A percentile compares a stretch with the other conserved stretches of the same genome.
Conservation (phyloP, 345 rosid species). For the Reutealis trisperma region DNA sequence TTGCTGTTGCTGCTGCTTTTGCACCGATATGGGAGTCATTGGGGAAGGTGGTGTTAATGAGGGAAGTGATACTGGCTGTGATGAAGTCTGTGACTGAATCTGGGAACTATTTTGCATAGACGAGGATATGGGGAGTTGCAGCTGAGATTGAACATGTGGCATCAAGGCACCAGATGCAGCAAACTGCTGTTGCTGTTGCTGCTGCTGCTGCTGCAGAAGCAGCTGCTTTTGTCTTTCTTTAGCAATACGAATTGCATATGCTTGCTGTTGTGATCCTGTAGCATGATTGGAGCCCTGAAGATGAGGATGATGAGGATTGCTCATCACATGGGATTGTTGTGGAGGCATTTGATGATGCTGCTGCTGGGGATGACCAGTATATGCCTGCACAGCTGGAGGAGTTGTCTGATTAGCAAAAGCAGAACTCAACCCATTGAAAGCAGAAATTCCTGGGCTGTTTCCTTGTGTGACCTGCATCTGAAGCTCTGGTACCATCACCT, state of each 20-base stretch:
- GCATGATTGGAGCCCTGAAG: conserved; percentile 66
- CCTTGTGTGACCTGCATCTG: conserved; percentile 79
- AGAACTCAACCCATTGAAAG: conserved; percentile 69
- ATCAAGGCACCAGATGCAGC: conserved; percentile 55
- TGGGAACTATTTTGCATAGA: conserved; percentile 71
- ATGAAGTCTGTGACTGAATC: conserved; percentile 57
- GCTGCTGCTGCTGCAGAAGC: conserved; percentile 63
- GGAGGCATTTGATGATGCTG: conserved; percentile 59
- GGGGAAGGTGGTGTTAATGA: conserved; percentile 58
- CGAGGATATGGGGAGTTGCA: conserved; percentile 73
- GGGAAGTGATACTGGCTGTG: conserved; percentile 56
- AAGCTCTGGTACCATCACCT: conserved; percentile 59
- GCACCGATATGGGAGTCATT: conserved; percentile 54
- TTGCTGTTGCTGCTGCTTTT: conserved; percentile 33
- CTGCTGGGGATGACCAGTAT: conserved; percentile 64
- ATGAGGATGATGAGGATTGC: conserved; percentile 65
- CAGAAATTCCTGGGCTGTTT: conserved; percentile 60
- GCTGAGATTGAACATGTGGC: conserved; percentile 63
- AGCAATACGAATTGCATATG: conserved; percentile 57
- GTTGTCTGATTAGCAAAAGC: conserved; percentile 72
- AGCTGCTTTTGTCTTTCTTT: conserved; percentile 84
- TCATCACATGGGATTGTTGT: conserved; percentile 61
- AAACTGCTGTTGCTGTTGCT: conserved; percentile 54
- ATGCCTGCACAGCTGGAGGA: conserved; percentile 60
- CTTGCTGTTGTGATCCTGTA: conserved; percentile 65